These are phyloP conservation scores for Aspergillus nidulans DNA, from an alignment of 495 filamentous ascomycete species.

Conservation along the genomic window DNA sequence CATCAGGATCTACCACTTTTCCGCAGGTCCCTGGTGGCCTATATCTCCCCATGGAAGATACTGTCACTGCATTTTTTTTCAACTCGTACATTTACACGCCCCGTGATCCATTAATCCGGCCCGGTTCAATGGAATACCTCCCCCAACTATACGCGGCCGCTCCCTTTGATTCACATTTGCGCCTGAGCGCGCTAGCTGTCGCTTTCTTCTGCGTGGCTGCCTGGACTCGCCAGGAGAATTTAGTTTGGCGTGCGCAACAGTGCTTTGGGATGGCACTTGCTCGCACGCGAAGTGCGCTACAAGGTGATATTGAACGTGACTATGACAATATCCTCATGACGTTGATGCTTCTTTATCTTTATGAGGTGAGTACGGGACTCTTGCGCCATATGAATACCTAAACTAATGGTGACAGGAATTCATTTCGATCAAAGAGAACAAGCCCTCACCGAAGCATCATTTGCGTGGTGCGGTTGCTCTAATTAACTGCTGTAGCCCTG, in stretches of 20 bases:
- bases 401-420: slow-evolving; percentile 25
- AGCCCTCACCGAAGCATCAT: slow-evolving; percentile 24
- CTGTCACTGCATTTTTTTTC: slow-evolving; percentile 31
- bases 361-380: slow-evolving; percentile 47
- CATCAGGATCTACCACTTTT: not conserved
- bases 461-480: slow-evolving; percentile 33
- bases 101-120: slow-evolving; percentile 25
- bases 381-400: not conserved
- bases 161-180: slow-evolving; percentile 42
- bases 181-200: slow-evolving; percentile 57
- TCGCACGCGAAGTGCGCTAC: slow-evolving; percentile 49
- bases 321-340: slow-evolving; percentile 57
- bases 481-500: slow-evolving; percentile 23
- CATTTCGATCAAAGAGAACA: slow-evolving; percentile 23
- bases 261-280: slow-evolving; percentile 46
- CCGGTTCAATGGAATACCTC: slow-evolving; percentile 48
- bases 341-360: slow-evolving; percentile 59
- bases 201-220: slow-evolving; percentile 46
- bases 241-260: slow-evolving; percentile 32
- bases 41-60: slow-evolving; percentile 29
- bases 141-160: slow-evolving; percentile 50
- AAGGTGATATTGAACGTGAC: slow-evolving; percentile 40
- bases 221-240: slow-evolving; percentile 41
- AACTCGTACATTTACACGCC: slow-evolving; percentile 32
- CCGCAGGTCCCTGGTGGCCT: slow-evolving; percentile 13